These are phyloP conservation scores for Pichia sp. DNA, from an alignment of 1,139 yeast genomes.

Conservation along the genomic window DNA sequence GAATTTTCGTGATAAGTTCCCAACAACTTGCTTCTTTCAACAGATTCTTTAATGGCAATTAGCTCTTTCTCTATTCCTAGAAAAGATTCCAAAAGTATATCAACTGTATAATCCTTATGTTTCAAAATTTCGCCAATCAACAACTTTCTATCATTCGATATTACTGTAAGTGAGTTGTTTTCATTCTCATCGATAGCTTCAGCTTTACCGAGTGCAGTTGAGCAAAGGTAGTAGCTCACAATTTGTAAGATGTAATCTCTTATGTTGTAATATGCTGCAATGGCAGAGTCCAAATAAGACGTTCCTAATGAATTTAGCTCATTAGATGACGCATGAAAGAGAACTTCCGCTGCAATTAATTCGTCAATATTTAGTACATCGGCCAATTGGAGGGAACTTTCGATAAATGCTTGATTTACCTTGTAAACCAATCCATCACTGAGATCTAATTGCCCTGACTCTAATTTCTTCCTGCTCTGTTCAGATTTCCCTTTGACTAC, in stretches of 20 bases:
- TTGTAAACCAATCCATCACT: conserved; percentile 44
- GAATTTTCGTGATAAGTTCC: conserved; percentile 43
- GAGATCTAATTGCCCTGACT: conserved; percentile 49
- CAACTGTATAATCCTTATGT: conserved; percentile 2
- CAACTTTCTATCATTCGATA: not conserved
- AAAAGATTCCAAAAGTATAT: conserved; percentile 43
- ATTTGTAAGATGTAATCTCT: conserved; percentile 69
- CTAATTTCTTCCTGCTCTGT: conserved; percentile 49
- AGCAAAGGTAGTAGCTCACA: conserved; percentile 49
- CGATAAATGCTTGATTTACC: conserved; percentile 49
- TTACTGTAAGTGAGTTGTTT: not conserved
- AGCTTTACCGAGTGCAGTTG: not conserved
- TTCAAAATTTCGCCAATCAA: conserved; percentile 7
- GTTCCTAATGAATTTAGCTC: conserved; percentile 46
- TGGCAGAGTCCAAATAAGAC: conserved; percentile 60
- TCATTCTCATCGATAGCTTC: not conserved
- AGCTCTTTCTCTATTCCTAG: conserved; percentile 53
- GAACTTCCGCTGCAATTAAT: conserved; percentile 56
- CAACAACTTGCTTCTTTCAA: conserved; percentile 61
- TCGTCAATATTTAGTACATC: conserved; percentile 72
- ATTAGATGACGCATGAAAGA: conserved; percentile 43
- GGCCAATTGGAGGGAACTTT: conserved; percentile 45
- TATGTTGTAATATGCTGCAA: conserved; percentile 65
- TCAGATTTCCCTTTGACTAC: conserved; percentile 50
- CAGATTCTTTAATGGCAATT: conserved; percentile 52